Percentiles rank a stretch among this genome's conserved stretches.
Evolutionary conservation across 768 basidiomycete species (phyloP).

Genomic region (Pulveroboletus frians): DNA sequence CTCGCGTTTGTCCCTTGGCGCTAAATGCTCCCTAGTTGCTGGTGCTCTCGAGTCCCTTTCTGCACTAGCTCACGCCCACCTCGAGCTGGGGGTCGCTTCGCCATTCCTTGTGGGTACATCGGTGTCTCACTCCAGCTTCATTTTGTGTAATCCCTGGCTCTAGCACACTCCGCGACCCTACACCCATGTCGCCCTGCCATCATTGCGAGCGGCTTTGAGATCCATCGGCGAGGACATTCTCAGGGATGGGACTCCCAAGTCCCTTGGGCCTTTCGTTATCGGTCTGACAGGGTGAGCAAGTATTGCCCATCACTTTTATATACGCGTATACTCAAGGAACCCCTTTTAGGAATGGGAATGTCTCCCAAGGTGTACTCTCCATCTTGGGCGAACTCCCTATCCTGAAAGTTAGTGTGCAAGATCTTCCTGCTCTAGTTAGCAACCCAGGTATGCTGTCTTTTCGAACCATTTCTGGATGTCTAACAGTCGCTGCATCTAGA

Average conservation of each 20-base stretch:
- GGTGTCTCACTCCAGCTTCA: background rate
- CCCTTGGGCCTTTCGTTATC: slow-evolving; percentile 72
- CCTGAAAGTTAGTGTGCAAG: slow-evolving; percentile 46
- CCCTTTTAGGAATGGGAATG: slow-evolving; percentile 64
- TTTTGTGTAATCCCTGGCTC: background rate
- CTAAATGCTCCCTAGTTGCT: slow-evolving; percentile 48
- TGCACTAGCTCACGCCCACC: slow-evolving; percentile 71
- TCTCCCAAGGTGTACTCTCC: slow-evolving; percentile 70
- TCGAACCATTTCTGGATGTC: background rate
- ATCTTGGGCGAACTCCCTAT: slow-evolving; percentile 71
- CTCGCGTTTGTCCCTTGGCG: background rate
- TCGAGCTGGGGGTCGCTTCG: slow-evolving; percentile 73
- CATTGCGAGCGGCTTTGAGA: slow-evolving; percentile 49
- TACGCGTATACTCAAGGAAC: background rate
- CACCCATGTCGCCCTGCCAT: slow-evolving; percentile 53
- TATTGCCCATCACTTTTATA: background rate
- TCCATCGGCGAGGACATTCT: slow-evolving; percentile 54
- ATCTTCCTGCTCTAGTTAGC: slow-evolving; percentile 53
- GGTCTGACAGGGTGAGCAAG: slow-evolving; percentile 71
- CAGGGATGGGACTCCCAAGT: slow-evolving; percentile 52
- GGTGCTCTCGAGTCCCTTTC: slow-evolving; percentile 80
- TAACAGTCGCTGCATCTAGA: slow-evolving; percentile 32
- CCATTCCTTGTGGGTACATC: slow-evolving; percentile 65
- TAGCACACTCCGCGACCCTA: slow-evolving; percentile 77
- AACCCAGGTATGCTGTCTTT: slow-evolving; percentile 40